Evolutionary conservation across 129 eudicot species (phyloP), one percentile per base, ranked within the genome.

Genomic region (Apium graveolens): DNA sequence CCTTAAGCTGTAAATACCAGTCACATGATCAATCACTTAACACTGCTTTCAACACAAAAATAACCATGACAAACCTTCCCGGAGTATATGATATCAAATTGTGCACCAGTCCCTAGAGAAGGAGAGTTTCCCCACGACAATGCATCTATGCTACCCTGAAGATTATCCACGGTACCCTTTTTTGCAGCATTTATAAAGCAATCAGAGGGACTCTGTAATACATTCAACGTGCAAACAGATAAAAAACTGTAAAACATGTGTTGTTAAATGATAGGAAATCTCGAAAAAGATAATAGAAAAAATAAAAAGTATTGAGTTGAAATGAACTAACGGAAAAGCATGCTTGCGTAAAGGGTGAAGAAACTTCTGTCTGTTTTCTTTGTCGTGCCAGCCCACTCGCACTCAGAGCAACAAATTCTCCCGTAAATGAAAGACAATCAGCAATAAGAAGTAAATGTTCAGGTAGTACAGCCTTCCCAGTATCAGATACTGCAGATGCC

Each of bases 41-140:
- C 11, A 37, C 27, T 69, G 20, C 3, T 21, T 29, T 3, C 11
- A 62, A 26, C 39, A 66, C 37, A 65, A 27, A 12, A 66, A 31
- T 5, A 62, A 66, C 41, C 39, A 66, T 31, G 39, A 66, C 74
- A 37, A 34, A 95, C 98, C 98, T 95, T 86, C 44, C 92, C 85
- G 17, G 87, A 82, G 70, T 85, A 90, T 20, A 95, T n/a, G 37
- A 95, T 83, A 20, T 95, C 98, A 35, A 95, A 95, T 51, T 73
- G 80, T 32, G 81, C 84, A 78, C 97, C 97, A 24, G 98, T 92
- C 69, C 98, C 98, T 8, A 95, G 78, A 24, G 92, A 82, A 1
- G 98, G 98, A 76, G 86, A 82, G 68, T 88, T 88, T 70, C 98
- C 98, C 98, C 98, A 95, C 11, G 96, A 76, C 77, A 95, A 85